phyloP scores from a whole-genome alignment of 1,139 yeast genomes.

The Scheffersomyces cryptocercus region DNA sequence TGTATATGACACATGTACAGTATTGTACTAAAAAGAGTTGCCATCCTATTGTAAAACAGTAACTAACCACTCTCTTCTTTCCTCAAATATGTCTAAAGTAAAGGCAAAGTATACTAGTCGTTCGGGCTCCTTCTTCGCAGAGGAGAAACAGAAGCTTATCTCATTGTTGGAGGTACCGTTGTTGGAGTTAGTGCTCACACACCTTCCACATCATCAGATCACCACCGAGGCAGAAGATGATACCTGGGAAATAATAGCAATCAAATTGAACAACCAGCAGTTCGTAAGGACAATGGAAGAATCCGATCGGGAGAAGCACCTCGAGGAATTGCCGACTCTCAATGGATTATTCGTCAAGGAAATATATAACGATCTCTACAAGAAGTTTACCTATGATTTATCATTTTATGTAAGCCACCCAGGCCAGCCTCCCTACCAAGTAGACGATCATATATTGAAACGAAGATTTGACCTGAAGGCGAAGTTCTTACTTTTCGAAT shows the following conservation, averaged over 20 bases:
- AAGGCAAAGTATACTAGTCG: too few species aligned
- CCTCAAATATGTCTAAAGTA: neutral
- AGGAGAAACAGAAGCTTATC: slow-evolving; percentile 28
- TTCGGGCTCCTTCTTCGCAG: slow-evolving; percentile 26
- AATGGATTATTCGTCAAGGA: slow-evolving; percentile 32
- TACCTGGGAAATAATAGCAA: slow-evolving; percentile 39
- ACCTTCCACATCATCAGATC: slow-evolving; percentile 37
- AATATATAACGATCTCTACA: slow-evolving; percentile 15
- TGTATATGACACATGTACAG: neutral
- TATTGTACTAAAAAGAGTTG: neutral
- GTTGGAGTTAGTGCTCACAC: slow-evolving; percentile 29
- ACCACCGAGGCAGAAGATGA: slow-evolving; percentile 26
- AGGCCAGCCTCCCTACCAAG: too few species aligned
- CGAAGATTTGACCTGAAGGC: too few species aligned
- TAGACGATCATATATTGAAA: too few species aligned
- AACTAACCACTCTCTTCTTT: too few species aligned
- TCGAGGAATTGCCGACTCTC: slow-evolving; percentile 31
- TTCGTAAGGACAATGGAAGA: slow-evolving; percentile 13
- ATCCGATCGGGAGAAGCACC: slow-evolving; percentile 4
- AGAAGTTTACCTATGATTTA: too few species aligned
- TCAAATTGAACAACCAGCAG: slow-evolving; percentile 26
- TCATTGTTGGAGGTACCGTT: slow-evolving; percentile 28
- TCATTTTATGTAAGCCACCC: too few species aligned
- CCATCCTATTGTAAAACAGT: slow-evolving; percentile 4
- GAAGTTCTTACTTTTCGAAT: slow-evolving; percentile 22